Base-by-base conservation (phyloP, 2,329 filamentous ascomycete genomes). In the Fusarium globosum region DNA sequence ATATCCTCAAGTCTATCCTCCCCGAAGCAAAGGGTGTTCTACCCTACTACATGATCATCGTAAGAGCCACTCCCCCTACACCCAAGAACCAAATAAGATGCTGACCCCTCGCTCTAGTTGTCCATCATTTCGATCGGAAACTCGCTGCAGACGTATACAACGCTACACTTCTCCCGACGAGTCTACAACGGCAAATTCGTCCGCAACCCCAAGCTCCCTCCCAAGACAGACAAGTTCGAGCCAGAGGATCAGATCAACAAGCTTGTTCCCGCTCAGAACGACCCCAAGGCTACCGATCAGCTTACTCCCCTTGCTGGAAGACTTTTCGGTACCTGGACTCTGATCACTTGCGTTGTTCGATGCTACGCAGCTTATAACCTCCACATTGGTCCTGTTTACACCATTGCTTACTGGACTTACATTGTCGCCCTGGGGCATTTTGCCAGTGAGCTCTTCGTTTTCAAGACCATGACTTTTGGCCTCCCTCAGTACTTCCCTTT, bases 301-400 rank as follows among this genome's bases (percentile, higher is more conserved):
- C 89, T 94, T 63, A 95, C 93, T 11, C 90, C 92, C 10, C 89
- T 97, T 36, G 92, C 91, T 16, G 91, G 91, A 33, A 91, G 94
- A 72, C 91, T 94, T 26, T 97, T 97, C 81, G 95, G 93, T 61
- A 96, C 94, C 36, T 98, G 95, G 92, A 97, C 95, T 0, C 88
- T 96, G 65, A 86, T 97, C 66, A 92, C 93, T 11, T 89, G 91
- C 66, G 85, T 97, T 57, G 88, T 97, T 49, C 90, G 95, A 59
- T 85, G 95, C 74, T 97, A 97, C 80, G 94, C 94, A 9, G 93
- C 94, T 39, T 97, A 97, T 84, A 87, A 97, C 81, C 90, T 97
- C 72, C 86, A 90, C 74, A 87, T 94, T 69, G 88, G 89, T 2
- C 87, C 89, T 49, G 86, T 95, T 61, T 98, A 97, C 82, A 89